Conservation (phyloP, 176 grass and related monocot species). For the Triticum dicoccoides region DNA sequence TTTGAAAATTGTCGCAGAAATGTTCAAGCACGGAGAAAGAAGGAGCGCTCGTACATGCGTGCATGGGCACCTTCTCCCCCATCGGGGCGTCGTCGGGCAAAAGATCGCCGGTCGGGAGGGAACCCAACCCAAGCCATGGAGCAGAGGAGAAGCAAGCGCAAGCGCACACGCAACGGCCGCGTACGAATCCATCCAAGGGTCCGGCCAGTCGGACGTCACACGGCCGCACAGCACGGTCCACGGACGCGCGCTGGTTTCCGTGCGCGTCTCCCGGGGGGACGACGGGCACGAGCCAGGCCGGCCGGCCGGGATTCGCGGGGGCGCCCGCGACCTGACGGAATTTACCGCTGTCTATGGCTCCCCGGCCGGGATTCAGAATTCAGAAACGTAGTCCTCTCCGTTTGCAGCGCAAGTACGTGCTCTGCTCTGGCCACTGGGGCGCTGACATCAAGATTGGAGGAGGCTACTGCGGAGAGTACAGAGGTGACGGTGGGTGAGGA, state of each 20-base stretch:
- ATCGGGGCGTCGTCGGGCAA: not conserved
- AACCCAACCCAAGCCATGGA: not conserved
- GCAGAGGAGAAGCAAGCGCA: not conserved
- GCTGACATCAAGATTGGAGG: not conserved
- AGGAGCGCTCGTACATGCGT: not conserved
- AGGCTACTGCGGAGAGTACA: not conserved
- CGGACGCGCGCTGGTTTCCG: not conserved
- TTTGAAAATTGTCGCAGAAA: too few relatives aligned
- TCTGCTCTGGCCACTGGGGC: not conserved
- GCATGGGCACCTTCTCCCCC: not conserved
- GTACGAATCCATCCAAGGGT: not conserved
- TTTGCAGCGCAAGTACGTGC: not conserved
- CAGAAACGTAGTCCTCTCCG: not conserved
- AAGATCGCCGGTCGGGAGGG: not conserved
- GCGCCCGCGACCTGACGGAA: slow-evolving; percentile 23
- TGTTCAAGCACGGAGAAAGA: not conserved
- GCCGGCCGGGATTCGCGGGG: slow-evolving; percentile 36
- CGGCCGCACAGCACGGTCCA: not conserved
- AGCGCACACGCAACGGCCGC: slow-evolving; percentile 34
- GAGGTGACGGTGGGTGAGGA: slow-evolving; percentile 13
- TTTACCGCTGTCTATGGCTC: not conserved
- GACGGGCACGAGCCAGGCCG: not conserved
- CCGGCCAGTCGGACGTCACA: not conserved
- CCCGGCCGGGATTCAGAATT: not conserved
- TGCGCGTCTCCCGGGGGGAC: slow-evolving; percentile 37